phyloP scores from a whole-genome alignment of 768 basidiomycete species.

The Ramaria rubella region DNA sequence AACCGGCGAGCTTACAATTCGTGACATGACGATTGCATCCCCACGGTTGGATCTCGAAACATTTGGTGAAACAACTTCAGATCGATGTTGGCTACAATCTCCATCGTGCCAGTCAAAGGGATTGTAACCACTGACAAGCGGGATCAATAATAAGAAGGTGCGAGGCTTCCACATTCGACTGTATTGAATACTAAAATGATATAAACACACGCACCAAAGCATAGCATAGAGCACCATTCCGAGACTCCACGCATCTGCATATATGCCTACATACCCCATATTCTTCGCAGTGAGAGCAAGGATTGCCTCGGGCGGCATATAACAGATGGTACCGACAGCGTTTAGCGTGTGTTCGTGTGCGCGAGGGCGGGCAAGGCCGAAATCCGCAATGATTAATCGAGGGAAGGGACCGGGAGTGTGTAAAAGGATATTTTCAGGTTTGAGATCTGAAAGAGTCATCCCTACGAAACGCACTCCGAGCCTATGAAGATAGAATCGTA shows the following conservation, averaged over 20 bases:
- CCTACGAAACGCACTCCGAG: not conserved
- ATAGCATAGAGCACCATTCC: slow-evolving; percentile 79
- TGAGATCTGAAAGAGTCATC: not conserved
- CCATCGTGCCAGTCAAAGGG: slow-evolving; percentile 61
- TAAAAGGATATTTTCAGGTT: slow-evolving; percentile 84
- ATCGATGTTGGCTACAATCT: slow-evolving; percentile 9
- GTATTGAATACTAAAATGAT: not conserved
- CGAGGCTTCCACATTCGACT: not conserved
- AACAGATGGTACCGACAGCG: slow-evolving; percentile 83
- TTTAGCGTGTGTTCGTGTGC: slow-evolving; percentile 79
- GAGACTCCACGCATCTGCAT: slow-evolving; percentile 87
- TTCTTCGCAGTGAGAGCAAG: slow-evolving; percentile 70
- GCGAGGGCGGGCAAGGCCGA: slow-evolving; percentile 74
- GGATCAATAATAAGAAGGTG: not conserved
- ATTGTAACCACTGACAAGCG: slow-evolving; percentile 55
- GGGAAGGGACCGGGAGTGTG: slow-evolving; percentile 78
- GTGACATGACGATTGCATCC: slow-evolving; percentile 58
- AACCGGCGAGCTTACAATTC: slow-evolving; percentile 58
- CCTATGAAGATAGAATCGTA: slow-evolving; percentile 25
- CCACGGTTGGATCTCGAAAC: slow-evolving; percentile 41
- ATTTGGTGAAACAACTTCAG: slow-evolving; percentile 21
- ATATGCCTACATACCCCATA: slow-evolving; percentile 61
- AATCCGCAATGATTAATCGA: slow-evolving; percentile 79
- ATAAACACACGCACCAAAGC: slow-evolving; percentile 55
- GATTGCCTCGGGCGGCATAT: slow-evolving; percentile 80